Conservation (phyloP, 1,284 basidiomycete genomes). For the Pyrrhoderma lamaoense region DNA sequence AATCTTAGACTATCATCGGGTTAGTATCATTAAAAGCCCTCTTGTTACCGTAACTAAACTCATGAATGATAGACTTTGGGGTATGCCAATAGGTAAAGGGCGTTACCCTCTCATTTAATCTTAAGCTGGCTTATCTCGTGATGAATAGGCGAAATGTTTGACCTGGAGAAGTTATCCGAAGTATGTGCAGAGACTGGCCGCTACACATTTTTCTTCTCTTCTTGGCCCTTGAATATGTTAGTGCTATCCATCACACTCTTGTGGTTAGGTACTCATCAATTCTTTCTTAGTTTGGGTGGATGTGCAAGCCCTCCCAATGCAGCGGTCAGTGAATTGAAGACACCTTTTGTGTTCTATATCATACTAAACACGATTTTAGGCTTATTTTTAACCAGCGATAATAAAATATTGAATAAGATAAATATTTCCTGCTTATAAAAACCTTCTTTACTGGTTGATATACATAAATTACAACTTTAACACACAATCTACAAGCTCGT, state of each 20-base stretch:
- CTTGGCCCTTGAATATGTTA: constrained; percentile 66
- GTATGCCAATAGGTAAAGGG: constrained; percentile 56
- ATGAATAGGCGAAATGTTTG: constrained; percentile 57
- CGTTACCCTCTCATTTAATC: not conserved
- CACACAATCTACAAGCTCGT: too few species aligned
- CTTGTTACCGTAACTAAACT: constrained; percentile 3
- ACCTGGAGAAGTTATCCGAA: constrained; percentile 53
- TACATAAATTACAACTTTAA: too few species aligned
- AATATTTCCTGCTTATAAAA: too few species aligned
- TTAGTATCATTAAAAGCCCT: constrained; percentile 22
- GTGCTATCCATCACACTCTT: constrained; percentile 21
- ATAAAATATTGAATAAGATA: not conserved
- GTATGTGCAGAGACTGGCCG: constrained; percentile 48
- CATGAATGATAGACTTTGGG: constrained; percentile 44
- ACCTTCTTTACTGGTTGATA: too few species aligned
- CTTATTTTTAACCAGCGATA: not conserved
- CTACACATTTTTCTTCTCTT: constrained; percentile 68
- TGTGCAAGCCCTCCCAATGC: constrained; percentile 64
- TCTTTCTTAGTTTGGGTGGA: constrained; percentile 44
- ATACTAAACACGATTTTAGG: not conserved
- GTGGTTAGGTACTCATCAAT: not conserved
- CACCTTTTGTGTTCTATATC: not conserved
- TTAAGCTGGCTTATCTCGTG: not conserved
- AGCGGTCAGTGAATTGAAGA: constrained; percentile 38
- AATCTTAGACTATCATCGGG: constrained; percentile 52